Conservation (phyloP, 345 rosid genomes). For the Durio zibethinus region DNA sequence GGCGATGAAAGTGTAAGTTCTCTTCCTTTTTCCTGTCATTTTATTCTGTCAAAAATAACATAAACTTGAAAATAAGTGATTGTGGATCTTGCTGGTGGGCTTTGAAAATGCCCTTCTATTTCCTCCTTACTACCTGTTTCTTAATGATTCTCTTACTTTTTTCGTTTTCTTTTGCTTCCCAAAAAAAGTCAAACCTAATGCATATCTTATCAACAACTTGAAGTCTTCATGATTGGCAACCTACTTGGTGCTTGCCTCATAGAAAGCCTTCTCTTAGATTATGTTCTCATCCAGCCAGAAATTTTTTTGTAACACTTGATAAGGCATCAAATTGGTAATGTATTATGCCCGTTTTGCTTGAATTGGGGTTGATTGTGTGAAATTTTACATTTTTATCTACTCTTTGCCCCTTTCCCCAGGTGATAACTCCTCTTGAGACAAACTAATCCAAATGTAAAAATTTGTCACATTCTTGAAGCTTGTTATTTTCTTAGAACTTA, state of each 20-base stretch:
- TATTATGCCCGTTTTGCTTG: not conserved
- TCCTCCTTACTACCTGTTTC: not conserved
- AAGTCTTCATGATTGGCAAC: not conserved
- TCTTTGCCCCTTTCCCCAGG: not conserved
- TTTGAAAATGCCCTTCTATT: not conserved
- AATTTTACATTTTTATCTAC: not conserved
- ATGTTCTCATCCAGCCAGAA: not conserved
- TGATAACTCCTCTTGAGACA: not conserved
- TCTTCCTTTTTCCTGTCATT: constrained; percentile 5
- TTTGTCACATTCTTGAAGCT: not conserved
- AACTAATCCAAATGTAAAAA: not conserved
- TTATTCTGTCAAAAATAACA: not conserved
- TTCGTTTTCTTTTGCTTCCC: not conserved
- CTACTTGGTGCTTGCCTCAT: not conserved
- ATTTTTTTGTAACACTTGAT: not conserved
- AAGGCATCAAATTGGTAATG: not conserved
- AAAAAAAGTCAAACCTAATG: not conserved
- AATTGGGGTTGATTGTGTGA: not conserved
- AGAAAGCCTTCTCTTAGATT: not conserved
- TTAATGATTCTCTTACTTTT: not conserved
- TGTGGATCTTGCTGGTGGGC: not conserved
- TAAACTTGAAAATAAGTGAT: not conserved
- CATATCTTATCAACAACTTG: not conserved
- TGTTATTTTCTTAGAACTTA: not conserved
- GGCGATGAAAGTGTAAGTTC: constrained; percentile 70